These are phyloP conservation scores for Citrus inodora DNA, from an alignment of 345 rosid species.

Conservation along the genomic window DNA sequence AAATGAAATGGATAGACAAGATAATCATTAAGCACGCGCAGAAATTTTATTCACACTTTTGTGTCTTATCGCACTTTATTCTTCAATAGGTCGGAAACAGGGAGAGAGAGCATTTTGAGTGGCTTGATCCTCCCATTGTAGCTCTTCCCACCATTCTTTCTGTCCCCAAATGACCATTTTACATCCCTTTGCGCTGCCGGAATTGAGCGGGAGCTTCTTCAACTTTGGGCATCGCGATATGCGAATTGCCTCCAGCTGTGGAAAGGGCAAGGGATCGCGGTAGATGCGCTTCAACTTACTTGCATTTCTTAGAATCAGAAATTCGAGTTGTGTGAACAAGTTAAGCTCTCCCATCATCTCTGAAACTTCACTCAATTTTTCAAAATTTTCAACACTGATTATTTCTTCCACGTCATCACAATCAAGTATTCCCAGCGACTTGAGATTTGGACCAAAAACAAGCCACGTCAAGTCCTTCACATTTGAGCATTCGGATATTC, in stretches of 20 bases:
- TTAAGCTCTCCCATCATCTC: no score
- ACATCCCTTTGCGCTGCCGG: neutral
- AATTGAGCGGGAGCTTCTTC: neutral
- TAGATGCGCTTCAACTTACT: no score
- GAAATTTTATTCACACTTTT: neutral
- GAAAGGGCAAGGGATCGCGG: neutral
- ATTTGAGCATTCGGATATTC: no score
- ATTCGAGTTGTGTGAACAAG: no score
- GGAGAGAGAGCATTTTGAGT: neutral
- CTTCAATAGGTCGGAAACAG: neutral
- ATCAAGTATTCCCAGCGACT: no score
- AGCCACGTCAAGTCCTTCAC: no score
- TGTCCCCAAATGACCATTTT: neutral
- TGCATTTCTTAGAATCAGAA: no score
- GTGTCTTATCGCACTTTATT: neutral
- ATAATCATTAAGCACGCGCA: neutral
- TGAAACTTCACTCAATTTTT: no score
- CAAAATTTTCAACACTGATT: no score
- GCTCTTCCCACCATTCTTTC: neutral
- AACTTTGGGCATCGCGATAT: neutral
- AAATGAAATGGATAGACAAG: no score
- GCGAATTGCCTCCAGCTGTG: accelerated
- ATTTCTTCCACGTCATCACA: no score
- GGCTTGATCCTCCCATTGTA: neutral
- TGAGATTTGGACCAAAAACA: no score